Evolutionary conservation across 2,329 filamentous ascomycete species (phyloP).

Genomic region (Verticillium albo-atrum): DNA sequence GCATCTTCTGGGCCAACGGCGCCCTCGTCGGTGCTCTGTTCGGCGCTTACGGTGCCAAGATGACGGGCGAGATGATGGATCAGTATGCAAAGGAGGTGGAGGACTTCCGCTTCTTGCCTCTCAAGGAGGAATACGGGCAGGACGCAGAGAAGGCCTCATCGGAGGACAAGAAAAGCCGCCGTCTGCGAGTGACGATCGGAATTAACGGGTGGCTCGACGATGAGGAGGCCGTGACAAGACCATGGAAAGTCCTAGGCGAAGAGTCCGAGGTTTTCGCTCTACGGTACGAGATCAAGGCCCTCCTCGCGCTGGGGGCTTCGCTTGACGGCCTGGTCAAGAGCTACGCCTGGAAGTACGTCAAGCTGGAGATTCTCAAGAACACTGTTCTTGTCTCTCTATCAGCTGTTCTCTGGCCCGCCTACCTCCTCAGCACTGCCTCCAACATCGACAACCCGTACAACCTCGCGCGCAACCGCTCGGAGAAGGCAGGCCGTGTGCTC

Average conservation of each 20-base stretch:
- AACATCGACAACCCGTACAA: conserved; percentile 79
- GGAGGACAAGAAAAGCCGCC: conserved; percentile 30
- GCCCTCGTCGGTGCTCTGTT: conserved; percentile 84
- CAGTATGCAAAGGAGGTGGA: conserved; percentile 83
- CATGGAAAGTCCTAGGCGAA: conserved; percentile 71
- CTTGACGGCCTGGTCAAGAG: conserved; percentile 68
- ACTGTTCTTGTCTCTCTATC: conserved; percentile 66
- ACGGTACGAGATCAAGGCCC: conserved; percentile 73
- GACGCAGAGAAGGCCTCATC: conserved; percentile 18
- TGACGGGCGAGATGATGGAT: conserved; percentile 80
- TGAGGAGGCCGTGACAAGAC: conserved; percentile 69
- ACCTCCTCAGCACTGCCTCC: conserved; percentile 60
- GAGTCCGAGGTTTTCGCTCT: conserved; percentile 79
- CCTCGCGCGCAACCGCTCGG: conserved; percentile 69
- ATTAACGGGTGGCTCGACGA: conserved; percentile 82
- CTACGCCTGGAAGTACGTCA: conserved; percentile 70
- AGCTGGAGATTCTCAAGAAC: conserved; percentile 68
- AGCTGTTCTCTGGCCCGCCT: conserved; percentile 66
- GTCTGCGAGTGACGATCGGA: conserved; percentile 76
- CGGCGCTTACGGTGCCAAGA: conserved; percentile 80
- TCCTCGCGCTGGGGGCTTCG: conserved; percentile 71
- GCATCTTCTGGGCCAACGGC: conserved; percentile 79
- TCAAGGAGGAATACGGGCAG: conserved; percentile 44
- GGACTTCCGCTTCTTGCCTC: conserved; percentile 74
- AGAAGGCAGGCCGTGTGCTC: conserved; percentile 75